Evolutionary conservation across 73 alveolate species (phyloP), one percentile per base, ranked within the genome.

Genomic region (Paramecium tetraurelia): DNA sequence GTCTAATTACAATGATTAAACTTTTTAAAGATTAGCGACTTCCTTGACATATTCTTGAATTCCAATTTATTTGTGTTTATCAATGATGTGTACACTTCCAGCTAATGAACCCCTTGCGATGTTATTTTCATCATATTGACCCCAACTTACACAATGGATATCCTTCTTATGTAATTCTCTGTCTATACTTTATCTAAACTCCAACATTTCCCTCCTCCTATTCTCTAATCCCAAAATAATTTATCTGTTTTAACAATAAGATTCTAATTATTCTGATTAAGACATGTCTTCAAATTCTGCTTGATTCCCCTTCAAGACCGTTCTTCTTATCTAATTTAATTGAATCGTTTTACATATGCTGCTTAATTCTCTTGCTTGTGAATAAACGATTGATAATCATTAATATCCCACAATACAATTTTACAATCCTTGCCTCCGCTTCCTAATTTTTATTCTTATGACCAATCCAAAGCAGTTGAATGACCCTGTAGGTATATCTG

Each of bases 391-490:
- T 89, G 48, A 72, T 89, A 89, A 89, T 89, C 94, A 41, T 53
- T 83, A 0, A 89, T 83, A 71, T 89, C 94, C 94, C 94, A 89
- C 29, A 89, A 40, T 50, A 89, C 46, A 33, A 89, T 83, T 24
- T 29, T 89, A 33, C 59, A 31, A 89, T 89, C 94, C 50, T 89
- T 89, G 1, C 94, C 94, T 3, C 94, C 94, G 72, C 94, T 71
- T 6, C 94, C 84, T 38, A 89, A 24, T 89, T 85, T 89, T 12
- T 71, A 89, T 70, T 89, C 87, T 58, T 27, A 16, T 0, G 85
- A 77, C 94, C 94, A 89, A 71, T 89, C 94, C 16, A 89, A 70
- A 2, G 92, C 92, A 41, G 71, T 70, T 9, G 88, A 70, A 20
- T 59, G 94, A 18, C 92, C 87, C n/a, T 40, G 14, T 35, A 44